Evolutionary conservation across 176 grass and related monocot genomes (phyloP).

Genomic region (Hordeum vulgare): MorexV3_pseudomolecules_assembly NC_058523.1:51539783-51540282

Average conservation of each 20-base stretch:
- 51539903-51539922: not conserved
- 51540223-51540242: no score
- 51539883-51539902: not conserved
- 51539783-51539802: not conserved
- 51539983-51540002: not conserved
- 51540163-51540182: no score
- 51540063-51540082: slow-evolving; percentile 88
- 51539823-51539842: no score
- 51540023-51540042: slow-evolving; percentile 71
- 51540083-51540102: slow-evolving; percentile 25
- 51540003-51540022: not conserved
- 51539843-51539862: no score
- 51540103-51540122: no score
- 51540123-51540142: no score
- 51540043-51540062: slow-evolving; percentile 55
- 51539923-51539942: not conserved
- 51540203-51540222: no score
- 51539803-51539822: not conserved
- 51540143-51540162: no score
- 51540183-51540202: no score
- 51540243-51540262: no score
- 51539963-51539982: not conserved
- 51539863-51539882: not conserved
- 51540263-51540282: no score
- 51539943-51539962: not conserved